Evolutionary conservation across 768 basidiomycete species (phyloP).

Genomic region (Lactarius indigo): DNA sequence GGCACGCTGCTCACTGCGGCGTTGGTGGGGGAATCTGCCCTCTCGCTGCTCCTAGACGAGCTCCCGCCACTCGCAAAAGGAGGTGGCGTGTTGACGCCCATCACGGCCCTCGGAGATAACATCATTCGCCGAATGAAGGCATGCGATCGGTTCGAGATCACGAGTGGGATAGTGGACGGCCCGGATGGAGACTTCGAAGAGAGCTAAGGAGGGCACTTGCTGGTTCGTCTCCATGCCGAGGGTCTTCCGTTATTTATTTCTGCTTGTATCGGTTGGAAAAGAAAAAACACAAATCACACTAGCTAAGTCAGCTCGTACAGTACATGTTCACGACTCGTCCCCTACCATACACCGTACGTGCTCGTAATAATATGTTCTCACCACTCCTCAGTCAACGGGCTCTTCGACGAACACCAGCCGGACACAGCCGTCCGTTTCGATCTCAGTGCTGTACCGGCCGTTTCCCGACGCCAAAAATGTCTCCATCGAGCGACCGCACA

Average conservation of each 20-base stretch:
- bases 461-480: constrained; percentile 20
- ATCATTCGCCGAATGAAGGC: constrained; percentile 63
- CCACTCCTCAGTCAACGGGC: background rate
- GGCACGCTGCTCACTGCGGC: constrained; percentile 65
- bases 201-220: background rate
- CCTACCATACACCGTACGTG: background rate
- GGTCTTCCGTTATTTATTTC: background rate
- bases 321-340: background rate
- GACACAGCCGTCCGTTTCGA: constrained; percentile 17
- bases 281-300: background rate
- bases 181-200: constrained; percentile 10
- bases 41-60: constrained; percentile 58
- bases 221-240: background rate
- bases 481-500: background rate
- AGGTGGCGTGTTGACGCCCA: constrained; percentile 83
- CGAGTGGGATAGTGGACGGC: constrained; percentile 42
- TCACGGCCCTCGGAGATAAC: constrained; percentile 76
- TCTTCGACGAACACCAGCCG: constrained; percentile 12
- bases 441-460: constrained; percentile 17
- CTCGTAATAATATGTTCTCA: background rate
- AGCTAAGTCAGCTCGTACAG: background rate
- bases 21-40: constrained; percentile 76
- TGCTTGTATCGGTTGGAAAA: background rate
- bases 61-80: constrained; percentile 55
- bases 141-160: constrained; percentile 55